Conservation (phyloP, 345 rosid genomes). For the Aquilaria malaccensis region DNA sequence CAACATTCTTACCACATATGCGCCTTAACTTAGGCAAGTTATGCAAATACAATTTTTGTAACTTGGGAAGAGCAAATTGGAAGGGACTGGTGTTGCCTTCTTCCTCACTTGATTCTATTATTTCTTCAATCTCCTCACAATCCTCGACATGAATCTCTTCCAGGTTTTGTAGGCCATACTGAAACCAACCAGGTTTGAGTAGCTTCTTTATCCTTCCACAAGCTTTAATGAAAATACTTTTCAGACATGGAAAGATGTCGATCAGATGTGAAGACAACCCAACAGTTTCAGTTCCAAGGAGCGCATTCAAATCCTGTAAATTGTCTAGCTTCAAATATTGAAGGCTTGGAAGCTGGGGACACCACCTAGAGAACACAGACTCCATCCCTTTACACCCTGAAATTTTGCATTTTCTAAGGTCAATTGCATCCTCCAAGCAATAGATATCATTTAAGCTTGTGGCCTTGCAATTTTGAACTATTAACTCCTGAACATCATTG, state of each 20-base stretch:
- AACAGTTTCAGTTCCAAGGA: background rate
- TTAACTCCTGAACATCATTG: background rate
- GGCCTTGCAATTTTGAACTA: background rate
- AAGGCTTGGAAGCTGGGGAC: background rate
- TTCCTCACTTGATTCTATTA: slow-evolving; percentile 12
- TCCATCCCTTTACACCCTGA: background rate
- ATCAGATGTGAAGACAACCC: background rate
- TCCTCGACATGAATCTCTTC: background rate
- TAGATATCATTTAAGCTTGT: background rate
- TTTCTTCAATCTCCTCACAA: slow-evolving; percentile 16
- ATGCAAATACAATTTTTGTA: background rate
- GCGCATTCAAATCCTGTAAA: background rate
- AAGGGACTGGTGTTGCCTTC: background rate
- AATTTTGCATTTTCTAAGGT: background rate
- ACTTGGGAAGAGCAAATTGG: slow-evolving; percentile 6
- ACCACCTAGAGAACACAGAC: background rate
- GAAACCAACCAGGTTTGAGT: slow-evolving; percentile 1
- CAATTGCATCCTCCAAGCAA: background rate
- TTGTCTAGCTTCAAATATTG: accelerated
- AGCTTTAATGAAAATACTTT: accelerated
- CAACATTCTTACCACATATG: slow-evolving; percentile 5
- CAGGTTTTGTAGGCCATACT: slow-evolving; percentile 14
- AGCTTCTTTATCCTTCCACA: slow-evolving; percentile 16
- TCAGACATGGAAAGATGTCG: background rate
- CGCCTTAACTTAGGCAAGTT: slow-evolving; percentile 6